Conservation (phyloP, 1,284 basidiomycete genomes). For the Rhizopogon hawkerae region DNA sequence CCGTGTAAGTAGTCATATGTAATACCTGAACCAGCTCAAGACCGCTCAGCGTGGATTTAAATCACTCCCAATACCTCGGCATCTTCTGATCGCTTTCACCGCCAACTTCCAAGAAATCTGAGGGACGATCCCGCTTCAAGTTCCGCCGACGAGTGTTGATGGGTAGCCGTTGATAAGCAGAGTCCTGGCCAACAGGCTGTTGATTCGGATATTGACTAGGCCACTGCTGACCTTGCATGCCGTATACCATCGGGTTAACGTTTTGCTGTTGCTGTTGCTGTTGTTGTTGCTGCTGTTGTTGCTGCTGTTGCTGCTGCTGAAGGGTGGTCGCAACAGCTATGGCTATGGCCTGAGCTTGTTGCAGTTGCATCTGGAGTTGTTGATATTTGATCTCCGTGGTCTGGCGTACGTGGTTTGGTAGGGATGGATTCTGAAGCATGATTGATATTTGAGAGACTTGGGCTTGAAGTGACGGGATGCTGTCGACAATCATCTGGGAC, state of each 20-base stretch:
- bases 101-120: constrained; percentile 72
- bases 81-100: constrained; percentile 53
- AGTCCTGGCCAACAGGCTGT: constrained; percentile 59
- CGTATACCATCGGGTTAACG: constrained; percentile 30
- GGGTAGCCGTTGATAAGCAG: constrained; percentile 75
- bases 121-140: constrained; percentile 70
- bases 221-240: constrained; percentile 37
- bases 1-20: constrained; percentile 1
- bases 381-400: constrained; percentile 71
- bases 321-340: constrained; percentile 45
- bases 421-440: constrained; percentile 66
- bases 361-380: constrained; percentile 66
- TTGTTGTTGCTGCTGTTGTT: constrained; percentile 27
- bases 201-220: constrained; percentile 51
- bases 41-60: neutral
- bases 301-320: constrained; percentile 39
- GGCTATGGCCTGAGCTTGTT: constrained; percentile 63
- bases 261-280: constrained; percentile 28
- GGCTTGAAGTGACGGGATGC: constrained; percentile 70
- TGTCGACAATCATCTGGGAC: constrained; percentile 61
- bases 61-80: constrained; percentile 67
- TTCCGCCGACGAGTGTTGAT: constrained; percentile 68
- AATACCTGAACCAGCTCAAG: neutral
- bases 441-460: constrained; percentile 67
- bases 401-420: constrained; percentile 64